Base-by-base conservation (phyloP, 805 yeast genomes). In the Wickerhamiella kurtzmanii region DNA sequence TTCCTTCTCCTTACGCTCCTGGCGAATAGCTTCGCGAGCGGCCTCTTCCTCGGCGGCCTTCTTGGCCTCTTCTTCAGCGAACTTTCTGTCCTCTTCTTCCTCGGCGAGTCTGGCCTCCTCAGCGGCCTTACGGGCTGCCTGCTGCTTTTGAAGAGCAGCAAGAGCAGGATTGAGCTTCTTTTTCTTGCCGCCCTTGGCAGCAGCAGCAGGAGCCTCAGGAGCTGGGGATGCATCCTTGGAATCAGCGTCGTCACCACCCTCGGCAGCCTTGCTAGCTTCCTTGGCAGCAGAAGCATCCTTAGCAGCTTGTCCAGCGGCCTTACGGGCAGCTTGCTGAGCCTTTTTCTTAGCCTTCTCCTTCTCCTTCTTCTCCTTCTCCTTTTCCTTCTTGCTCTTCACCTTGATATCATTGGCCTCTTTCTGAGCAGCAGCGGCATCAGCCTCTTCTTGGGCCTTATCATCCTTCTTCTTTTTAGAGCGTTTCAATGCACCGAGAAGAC, bases 351-450 rank as follows among this genome's bases (percentile, higher is more conserved):
- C 84, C 72, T 89, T 89, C 52, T 68, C 72, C 35, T 68, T 64
- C 60, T 68, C 71, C 56, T 68, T 69, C 60, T 88, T 95, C 65
- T 89, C 94, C 77, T 84, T 85, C 66, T 92, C 95, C 70, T 80
- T 88, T 69, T 89, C 97, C 68, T 89, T 87, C 75, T 89, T 92
- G 48, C 89, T 77, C 66, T 88, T 86, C 60, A 87, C 72, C 53
- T 77, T 74, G 43, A 89, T 86, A 3, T 44, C 49, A 25, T 76
- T 86, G 28, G 62, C 66, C 45, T 64, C 62, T 50, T 69, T 67
- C 16, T 51, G 51, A 13, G 57, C 64, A 18, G 52, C 57, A 46
- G 57, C 56, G 39, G 53, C 58, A 13, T 49, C 63, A 19, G 54
- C 64, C 11, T 63, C 67, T 50, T 75, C 77, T 47, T 77, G 80